A percentile compares a stretch with the other conserved stretches of the same genome.
phyloP scores from a whole-genome alignment of 2,329 filamentous ascomycete species.

The Trichoderma aggressivum region DNA sequence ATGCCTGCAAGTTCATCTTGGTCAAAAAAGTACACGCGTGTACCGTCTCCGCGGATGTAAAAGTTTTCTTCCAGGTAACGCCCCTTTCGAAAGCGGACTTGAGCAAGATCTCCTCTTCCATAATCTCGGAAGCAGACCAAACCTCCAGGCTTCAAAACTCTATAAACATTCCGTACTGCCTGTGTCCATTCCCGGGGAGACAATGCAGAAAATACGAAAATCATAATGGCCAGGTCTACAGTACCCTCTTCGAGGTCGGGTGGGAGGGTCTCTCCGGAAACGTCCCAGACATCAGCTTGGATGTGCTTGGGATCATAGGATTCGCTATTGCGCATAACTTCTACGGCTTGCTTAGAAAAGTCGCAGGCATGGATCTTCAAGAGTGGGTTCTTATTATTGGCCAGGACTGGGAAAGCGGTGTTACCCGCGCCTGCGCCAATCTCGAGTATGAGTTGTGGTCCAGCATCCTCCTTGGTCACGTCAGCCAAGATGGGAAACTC shows the following conservation, averaged over 20 bases:
- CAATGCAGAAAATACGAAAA: conserved; percentile 96
- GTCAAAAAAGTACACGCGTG: conserved; percentile 96
- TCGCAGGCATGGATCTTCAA: conserved; percentile 91
- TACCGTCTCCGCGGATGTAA: conserved; percentile 92
- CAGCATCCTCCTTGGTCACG: conserved; percentile 67
- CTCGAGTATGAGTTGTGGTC: conserved; percentile 72
- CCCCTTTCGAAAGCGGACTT: conserved; percentile 95
- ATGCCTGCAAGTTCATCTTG: conserved; percentile 75
- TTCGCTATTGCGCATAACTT: conserved; percentile 80
- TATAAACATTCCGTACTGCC: conserved; percentile 77
- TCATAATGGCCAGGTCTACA: conserved; percentile 88
- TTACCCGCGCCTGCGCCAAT: conserved; percentile 95
- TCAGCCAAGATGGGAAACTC: conserved; percentile 88
- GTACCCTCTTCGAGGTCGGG: conserved; percentile 72
- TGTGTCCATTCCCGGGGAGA: conserved; percentile 79
- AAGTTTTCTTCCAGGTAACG: conserved; percentile 95
- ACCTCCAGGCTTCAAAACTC: conserved; percentile 86
- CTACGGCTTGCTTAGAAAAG: conserved; percentile 91
- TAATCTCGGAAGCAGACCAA: conserved; percentile 95
- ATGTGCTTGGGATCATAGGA: conserved; percentile 70
- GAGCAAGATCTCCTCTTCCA: conserved; percentile 88
- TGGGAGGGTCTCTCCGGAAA: conserved; percentile 68
- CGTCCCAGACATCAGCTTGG: conserved; percentile 93
- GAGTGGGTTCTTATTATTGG: conserved; percentile 75
- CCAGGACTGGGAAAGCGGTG: conserved; percentile 87